These are phyloP conservation scores for Yamadazyma sp. DNA, from an alignment of 805 yeast genomes.

Conservation along the genomic window DNA sequence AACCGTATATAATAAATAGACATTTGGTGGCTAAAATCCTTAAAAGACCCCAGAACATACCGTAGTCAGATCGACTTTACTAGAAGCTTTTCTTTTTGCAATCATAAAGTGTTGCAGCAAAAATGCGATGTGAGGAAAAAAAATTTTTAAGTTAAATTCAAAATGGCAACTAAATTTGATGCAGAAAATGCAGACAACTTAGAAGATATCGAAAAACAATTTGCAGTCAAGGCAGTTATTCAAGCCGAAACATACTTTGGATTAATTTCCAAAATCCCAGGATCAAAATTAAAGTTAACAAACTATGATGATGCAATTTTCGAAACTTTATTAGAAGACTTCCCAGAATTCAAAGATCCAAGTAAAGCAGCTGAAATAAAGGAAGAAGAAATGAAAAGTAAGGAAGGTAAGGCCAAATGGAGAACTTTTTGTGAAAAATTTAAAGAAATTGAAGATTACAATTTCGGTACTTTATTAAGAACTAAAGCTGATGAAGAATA, in stretches of 20 bases:
- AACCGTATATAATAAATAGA: too few relatives aligned
- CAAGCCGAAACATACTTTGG: slow-evolving; percentile 96
- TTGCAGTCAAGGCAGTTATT: slow-evolving; percentile 94
- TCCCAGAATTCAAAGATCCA: slow-evolving; percentile 83
- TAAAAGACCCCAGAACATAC: too few relatives aligned
- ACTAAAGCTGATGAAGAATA: slow-evolving; percentile 70
- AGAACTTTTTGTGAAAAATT: slow-evolving; percentile 79
- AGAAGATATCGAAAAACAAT: slow-evolving; percentile 89
- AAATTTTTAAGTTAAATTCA: not conserved
- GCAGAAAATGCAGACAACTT: slow-evolving; percentile 93
- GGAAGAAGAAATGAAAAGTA: slow-evolving; percentile 82
- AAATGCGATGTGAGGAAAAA: not conserved
- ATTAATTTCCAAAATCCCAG: slow-evolving; percentile 67
- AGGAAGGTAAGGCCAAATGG: slow-evolving; percentile 84
- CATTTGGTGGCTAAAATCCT: too few relatives aligned
- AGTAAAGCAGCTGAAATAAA: slow-evolving; percentile 52
- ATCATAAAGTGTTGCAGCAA: too few relatives aligned
- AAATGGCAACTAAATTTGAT: slow-evolving; percentile 49
- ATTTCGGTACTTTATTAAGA: slow-evolving; percentile 92
- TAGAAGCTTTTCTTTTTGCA: too few relatives aligned
- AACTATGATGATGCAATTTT: slow-evolving; percentile 70
- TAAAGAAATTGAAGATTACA: slow-evolving; percentile 86
- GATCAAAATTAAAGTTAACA: slow-evolving; percentile 74
- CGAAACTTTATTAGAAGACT: slow-evolving; percentile 56
- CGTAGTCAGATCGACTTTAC: slow-evolving; percentile 1